Percentiles rank a stretch among this genome's conserved stretches.
Conservation (phyloP, 2,329 filamentous ascomycete species). For the Fusarium sp. region DNA sequence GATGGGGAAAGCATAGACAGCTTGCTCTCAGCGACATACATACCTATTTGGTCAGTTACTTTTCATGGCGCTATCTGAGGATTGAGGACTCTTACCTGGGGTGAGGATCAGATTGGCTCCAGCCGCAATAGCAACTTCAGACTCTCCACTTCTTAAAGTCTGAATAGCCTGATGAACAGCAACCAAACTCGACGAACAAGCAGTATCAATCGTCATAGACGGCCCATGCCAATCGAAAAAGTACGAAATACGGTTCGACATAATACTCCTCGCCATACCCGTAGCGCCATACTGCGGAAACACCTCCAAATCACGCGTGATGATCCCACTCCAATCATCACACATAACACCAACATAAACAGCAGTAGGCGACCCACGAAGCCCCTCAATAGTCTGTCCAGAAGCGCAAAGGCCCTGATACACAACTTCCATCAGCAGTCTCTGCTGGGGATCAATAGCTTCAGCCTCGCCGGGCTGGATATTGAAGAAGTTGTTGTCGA, state of each 20-base stretch:
- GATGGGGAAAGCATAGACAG: not conserved
- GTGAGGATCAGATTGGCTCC: not conserved
- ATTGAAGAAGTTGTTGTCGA: slow-evolving; percentile 42
- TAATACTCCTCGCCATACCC: slow-evolving; percentile 13
- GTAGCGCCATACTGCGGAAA: not conserved
- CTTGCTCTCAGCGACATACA: not conserved
- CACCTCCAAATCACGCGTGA: not conserved
- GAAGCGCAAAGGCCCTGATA: not conserved
- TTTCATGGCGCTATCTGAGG: rapidly evolving
- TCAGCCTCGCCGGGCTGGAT: not conserved
- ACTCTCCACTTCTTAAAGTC: slow-evolving; percentile 1
- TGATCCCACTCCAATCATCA: not conserved
- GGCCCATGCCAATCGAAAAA: slow-evolving; percentile 17
- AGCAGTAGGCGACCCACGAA: slow-evolving; percentile 10
- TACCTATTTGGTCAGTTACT: not conserved
- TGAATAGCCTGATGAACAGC: slow-evolving; percentile 15
- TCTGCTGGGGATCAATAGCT: not conserved
- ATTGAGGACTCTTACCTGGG: not conserved
- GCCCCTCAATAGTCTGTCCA: not conserved
- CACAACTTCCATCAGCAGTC: not conserved
- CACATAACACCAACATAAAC: slow-evolving; percentile 14
- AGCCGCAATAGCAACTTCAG: not conserved
- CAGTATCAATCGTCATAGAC: slow-evolving; percentile 14
- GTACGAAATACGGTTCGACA: slow-evolving; percentile 12
- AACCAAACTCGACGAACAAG: slow-evolving; percentile 10